Evolutionary conservation across 805 yeast species (phyloP).

Genomic region (Starmerella khaoyaiensis): DNA sequence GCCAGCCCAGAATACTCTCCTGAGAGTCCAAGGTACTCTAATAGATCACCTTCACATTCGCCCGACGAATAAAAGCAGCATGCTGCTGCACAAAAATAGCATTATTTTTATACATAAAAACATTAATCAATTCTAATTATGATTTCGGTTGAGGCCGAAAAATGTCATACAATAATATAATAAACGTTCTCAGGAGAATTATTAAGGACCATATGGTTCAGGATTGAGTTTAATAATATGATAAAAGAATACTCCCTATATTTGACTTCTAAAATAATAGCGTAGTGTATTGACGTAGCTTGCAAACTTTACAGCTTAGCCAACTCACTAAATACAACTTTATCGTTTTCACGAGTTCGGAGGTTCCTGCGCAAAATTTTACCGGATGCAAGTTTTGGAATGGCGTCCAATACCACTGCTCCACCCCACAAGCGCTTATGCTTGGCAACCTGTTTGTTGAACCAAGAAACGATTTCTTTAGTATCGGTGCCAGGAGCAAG

Average conservation of each 20-base stretch:
- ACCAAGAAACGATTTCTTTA: conserved; percentile 25
- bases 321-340: conserved; percentile 15
- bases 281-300: not conserved
- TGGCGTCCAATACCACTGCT: conserved; percentile 58
- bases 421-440: conserved; percentile 33
- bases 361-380: conserved; percentile 85
- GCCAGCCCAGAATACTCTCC: not conserved
- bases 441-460: conserved; percentile 28
- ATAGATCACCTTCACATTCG: conserved; percentile 31
- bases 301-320: conserved; percentile 15
- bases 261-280: not conserved
- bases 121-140: too few relatives aligned
- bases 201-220: too few relatives aligned
- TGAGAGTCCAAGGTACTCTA: too few relatives aligned
- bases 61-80: too few relatives aligned
- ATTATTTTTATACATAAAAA: too few relatives aligned
- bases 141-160: too few relatives aligned
- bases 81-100: too few relatives aligned
- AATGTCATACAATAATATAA: too few relatives aligned
- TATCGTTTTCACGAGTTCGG: conserved; percentile 38
- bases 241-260: too few relatives aligned
- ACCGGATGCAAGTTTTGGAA: conserved; percentile 92
- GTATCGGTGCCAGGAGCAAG: conserved; percentile 21
- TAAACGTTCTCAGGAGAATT: too few relatives aligned
- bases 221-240: too few relatives aligned